These are phyloP conservation scores for Plasmodium coatneyi DNA, from an alignment of 169 alveolate genomes.

Conservation along the genomic window DNA sequence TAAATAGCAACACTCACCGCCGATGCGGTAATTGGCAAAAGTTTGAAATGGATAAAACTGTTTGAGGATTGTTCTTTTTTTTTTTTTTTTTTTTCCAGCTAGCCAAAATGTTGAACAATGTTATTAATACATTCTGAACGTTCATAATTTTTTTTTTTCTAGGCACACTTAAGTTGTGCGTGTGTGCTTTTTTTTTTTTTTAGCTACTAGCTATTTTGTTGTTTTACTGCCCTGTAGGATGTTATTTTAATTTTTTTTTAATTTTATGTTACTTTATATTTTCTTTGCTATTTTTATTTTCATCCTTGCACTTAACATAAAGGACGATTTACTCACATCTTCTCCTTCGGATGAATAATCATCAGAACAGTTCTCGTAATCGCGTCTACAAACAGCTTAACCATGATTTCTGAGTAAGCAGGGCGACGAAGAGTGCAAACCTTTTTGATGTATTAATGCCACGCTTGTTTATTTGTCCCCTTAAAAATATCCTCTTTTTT, in stretches of 20 bases:
- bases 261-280: background rate
- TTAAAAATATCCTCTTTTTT: conserved; percentile 6
- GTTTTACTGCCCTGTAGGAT: background rate
- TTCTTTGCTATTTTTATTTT: background rate
- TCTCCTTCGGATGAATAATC: background rate
- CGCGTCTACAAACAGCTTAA: background rate
- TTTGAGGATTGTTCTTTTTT: background rate
- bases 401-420: conserved; percentile 12
- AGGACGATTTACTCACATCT: background rate
- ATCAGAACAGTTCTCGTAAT: conserved; percentile 1
- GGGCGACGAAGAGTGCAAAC: background rate
- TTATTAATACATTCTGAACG: conserved; percentile 31
- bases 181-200: conserved; percentile 29
- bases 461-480: background rate
- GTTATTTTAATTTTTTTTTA: conserved; percentile 6
- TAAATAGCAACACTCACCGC: background rate
- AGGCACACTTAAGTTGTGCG: background rate
- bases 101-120: conserved; percentile 6
- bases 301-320: background rate
- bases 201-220: conserved; percentile 6
- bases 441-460: background rate
- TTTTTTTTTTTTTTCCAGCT: conserved; percentile 8
- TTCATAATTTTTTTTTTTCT: conserved; percentile 34
- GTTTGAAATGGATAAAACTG: background rate
- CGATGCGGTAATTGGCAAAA: background rate